phyloP scores from a whole-genome alignment of 2,329 filamentous ascomycete species.

The Neodidymelliopsis sp. region DNA sequence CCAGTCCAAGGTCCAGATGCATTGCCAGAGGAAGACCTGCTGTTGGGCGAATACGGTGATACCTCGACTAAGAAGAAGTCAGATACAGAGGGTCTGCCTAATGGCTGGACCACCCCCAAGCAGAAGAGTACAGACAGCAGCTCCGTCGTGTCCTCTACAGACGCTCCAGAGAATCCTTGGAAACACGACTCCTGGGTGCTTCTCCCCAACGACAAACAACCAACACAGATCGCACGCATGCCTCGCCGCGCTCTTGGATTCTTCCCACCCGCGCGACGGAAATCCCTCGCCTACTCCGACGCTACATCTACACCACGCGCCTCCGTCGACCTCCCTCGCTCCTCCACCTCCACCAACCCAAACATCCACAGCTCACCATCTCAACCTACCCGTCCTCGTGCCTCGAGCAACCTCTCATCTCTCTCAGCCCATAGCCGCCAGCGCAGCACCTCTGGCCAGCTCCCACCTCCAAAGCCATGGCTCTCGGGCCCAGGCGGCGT shows the following conservation, averaged over 20 bases:
- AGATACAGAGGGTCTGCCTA: constrained; percentile 37
- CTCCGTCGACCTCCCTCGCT: constrained; percentile 67
- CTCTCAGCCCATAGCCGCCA: constrained; percentile 47
- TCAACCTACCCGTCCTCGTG: constrained; percentile 46
- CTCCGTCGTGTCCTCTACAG: constrained; percentile 46
- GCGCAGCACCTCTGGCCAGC: constrained; percentile 44
- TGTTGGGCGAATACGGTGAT: constrained; percentile 42
- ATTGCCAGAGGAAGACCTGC: constrained; percentile 50
- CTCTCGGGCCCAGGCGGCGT: constrained; percentile 88
- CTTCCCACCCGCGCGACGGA: constrained; percentile 89
- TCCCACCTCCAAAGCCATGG: constrained; percentile 50
- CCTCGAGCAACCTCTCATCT: constrained; percentile 50
- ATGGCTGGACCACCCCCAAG: constrained; percentile 49
- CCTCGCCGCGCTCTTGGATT: constrained; percentile 83
- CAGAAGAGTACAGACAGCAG: constrained; percentile 43
- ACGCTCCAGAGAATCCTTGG: constrained; percentile 74
- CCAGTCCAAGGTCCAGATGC: constrained; percentile 52
- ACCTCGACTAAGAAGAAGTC: constrained; percentile 23
- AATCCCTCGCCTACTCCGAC: constrained; percentile 74
- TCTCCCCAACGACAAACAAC: constrained; percentile 72
- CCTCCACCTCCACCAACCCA: constrained; percentile 46
- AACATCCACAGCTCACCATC: constrained; percentile 46
- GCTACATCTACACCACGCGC: constrained; percentile 68
- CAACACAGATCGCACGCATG: constrained; percentile 86
- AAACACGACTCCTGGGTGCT: constrained; percentile 89